Conservation (phyloP, 2,329 filamentous ascomycete species). For the Lachnellula subtilissima region DNA sequence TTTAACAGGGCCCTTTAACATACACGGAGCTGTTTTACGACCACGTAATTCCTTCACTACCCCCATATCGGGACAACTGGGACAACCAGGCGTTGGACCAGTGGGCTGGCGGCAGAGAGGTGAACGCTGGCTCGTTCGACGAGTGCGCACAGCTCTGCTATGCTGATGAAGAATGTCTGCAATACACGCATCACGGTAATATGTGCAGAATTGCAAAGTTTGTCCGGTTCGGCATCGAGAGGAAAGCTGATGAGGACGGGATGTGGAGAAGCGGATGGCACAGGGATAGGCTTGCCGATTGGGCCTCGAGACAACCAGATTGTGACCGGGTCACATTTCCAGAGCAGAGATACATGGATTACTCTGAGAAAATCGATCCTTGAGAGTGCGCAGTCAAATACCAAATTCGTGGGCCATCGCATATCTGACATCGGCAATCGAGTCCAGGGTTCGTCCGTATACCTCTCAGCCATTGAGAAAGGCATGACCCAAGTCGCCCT, state of each 20-base stretch:
- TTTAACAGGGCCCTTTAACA: constrained; percentile 15
- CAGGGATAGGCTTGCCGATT: not conserved
- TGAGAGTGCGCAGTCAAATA: too few relatives aligned
- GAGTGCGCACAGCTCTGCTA: constrained; percentile 47
- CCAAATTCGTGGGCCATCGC: too few relatives aligned
- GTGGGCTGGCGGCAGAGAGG: constrained; percentile 31
- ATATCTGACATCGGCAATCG: too few relatives aligned
- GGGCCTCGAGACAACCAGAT: not conserved
- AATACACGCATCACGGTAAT: constrained; percentile 27
- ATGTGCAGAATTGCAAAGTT: not conserved
- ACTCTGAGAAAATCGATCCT: too few relatives aligned
- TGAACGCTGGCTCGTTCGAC: constrained; percentile 37
- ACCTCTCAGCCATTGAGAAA: too few relatives aligned
- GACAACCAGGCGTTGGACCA: constrained; percentile 44
- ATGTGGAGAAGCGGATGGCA: not conserved
- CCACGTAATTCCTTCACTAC: constrained; percentile 41
- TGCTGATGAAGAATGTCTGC: constrained; percentile 28
- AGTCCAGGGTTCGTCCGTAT: too few relatives aligned
- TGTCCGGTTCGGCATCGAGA: not conserved
- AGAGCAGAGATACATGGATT: not conserved
- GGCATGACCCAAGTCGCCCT: too few relatives aligned
- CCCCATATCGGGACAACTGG: constrained; percentile 42
- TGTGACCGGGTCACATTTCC: not conserved
- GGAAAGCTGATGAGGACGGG: not conserved
- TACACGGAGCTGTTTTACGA: constrained; percentile 46